Base-by-base conservation (phyloP, 2,329 filamentous ascomycete genomes). In the Aspergillus melleus region DNA sequence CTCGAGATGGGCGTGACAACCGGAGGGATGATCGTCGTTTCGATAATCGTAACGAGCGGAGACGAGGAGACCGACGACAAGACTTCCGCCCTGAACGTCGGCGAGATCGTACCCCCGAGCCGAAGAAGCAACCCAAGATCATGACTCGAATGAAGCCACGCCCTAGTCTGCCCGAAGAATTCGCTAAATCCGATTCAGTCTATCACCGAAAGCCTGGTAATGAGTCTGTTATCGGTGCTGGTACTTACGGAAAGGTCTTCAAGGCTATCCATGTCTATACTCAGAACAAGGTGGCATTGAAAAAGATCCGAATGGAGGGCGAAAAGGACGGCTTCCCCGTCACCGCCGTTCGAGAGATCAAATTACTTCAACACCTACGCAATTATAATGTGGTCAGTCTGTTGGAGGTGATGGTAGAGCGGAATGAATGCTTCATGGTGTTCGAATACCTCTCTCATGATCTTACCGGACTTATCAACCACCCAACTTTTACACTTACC, bases 271-370 rank as follows among this genome's bases (percentile, higher is more conserved):
- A 91, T 59, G 87, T 87, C 66, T 90, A 87, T 71, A 92, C 88
- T 0, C 90, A 92, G 60, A 84, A 85, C 12, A 80, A 94, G 59
- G 91, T 96, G 58, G 95, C 95, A 3, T 79, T 99, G 72, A 99
- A 99, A 81, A 98, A 98, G 83, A 99, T 99, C 67, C 87, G 98
- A 64, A 97, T 98, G 91, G 95, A 99, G 76, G 96, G 97, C 71
- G 95, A 99, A 79, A 98, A 98, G 74, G 95, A 99, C 76, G 95
- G 95, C 73, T 99, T 99, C 68, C 95, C 95, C 11, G 97, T 99
- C 62, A 99, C 95, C 0, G 94, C 95, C 10, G 85, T 99, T 47
- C 90, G 95, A 67, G 95, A 99, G 76, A 97, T 99, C 80, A 96
- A 97, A 80, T 84, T 99, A 29, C 84, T 99, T 57, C 98, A 99